phyloP scores from a whole-genome alignment of 2,329 filamentous ascomycete genomes.

The Colletotrichum neosansevieriae region DNA sequence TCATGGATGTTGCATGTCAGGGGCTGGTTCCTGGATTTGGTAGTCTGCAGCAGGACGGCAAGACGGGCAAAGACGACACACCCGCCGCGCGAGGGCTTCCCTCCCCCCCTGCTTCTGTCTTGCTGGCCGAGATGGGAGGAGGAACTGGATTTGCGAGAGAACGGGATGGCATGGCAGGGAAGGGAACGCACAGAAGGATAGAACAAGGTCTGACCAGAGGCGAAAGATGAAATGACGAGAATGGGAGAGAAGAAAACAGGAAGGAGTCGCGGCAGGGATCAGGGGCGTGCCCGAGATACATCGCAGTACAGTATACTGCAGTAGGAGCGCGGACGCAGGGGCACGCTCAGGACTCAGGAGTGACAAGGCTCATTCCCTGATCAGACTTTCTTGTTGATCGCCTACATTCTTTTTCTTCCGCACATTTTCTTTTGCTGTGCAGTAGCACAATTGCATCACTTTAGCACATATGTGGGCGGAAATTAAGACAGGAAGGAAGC shows the following conservation, averaged over 20 bases:
- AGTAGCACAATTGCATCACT: neutral
- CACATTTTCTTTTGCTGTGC: neutral
- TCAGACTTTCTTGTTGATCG: neutral
- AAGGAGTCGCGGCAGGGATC: conserved; percentile 12
- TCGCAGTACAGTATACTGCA: too few species aligned
- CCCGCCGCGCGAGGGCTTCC: neutral
- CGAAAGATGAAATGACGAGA: neutral
- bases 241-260: neutral
- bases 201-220: neutral
- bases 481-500: too few species aligned
- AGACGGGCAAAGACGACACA: neutral
- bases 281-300: neutral
- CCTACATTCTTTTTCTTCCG: neutral
- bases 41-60: neutral
- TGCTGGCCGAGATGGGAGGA: neutral
- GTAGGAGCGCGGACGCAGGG: conserved; percentile 23
- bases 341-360: conserved; percentile 15
- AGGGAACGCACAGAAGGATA: neutral
- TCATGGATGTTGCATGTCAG: too few species aligned
- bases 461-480: too few species aligned
- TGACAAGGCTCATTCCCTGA: conserved; percentile 4
- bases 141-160: conserved; percentile 8
- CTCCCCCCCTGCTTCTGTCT: neutral
- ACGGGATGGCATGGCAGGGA: conserved; percentile 13
- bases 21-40: neutral